Conservation (phyloP, 192 early-diverging fungal genomes). For the Chytriomyces sp. region DNA sequence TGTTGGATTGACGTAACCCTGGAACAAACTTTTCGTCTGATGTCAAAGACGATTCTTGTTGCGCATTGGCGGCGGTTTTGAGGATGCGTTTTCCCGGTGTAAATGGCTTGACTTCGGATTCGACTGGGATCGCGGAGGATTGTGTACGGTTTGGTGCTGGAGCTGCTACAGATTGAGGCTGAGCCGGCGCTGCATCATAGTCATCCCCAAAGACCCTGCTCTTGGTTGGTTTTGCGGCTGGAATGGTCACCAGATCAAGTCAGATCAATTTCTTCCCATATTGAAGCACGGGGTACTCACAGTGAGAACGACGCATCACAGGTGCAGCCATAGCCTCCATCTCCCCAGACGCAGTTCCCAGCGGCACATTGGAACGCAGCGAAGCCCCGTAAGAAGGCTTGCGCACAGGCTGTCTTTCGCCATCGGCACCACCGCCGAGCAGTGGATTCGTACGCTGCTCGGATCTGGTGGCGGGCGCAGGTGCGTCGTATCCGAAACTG, state of each 20-base stretch:
- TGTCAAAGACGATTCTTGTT: no score
- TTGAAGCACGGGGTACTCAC: background rate
- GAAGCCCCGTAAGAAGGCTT: background rate
- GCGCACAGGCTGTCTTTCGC: background rate
- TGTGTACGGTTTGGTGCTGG: background rate
- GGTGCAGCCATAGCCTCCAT: background rate
- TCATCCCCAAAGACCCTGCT: background rate
- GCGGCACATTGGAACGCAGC: background rate
- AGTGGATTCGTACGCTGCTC: background rate
- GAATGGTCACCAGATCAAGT: background rate
- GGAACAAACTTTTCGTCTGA: no score
- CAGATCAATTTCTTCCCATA: background rate
- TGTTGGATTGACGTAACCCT: no score
- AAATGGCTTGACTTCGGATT: background rate
- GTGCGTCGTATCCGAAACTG: constrained; percentile 3
- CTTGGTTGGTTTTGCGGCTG: background rate
- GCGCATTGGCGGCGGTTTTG: background rate
- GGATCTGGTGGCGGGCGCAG: background rate
- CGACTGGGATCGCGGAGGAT: background rate
- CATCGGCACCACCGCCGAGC: background rate
- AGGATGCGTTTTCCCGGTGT: background rate
- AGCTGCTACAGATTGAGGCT: background rate
- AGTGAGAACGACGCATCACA: background rate
- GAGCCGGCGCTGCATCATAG: background rate
- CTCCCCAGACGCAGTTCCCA: background rate